Evolutionary conservation across 306 rosid species (phyloP), one percentile per base, ranked within the genome.

Genomic region (Prunus salicina): DNA sequence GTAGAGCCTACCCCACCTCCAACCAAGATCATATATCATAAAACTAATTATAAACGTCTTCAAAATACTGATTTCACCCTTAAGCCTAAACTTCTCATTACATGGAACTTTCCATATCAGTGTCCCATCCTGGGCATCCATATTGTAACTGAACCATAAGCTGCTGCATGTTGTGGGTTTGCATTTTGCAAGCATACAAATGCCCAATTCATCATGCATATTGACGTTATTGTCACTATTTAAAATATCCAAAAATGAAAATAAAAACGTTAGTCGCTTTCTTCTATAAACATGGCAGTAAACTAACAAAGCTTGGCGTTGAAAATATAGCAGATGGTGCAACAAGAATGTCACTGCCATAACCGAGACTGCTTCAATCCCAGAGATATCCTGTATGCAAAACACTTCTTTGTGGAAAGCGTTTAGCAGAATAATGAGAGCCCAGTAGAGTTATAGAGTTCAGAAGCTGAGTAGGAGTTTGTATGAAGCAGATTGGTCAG

Each of bases 121-220:
- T 76, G n/a, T 24, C 18, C 30, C 24, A 41, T 11, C 38, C 57
- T n/a, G 47, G 57, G 22, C 43, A 65, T 24, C 66, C 67, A 58
- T 13, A 27, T 20, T 20, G 61, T 15, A 69, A 30, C 77, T 19
- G 13, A 20, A 56, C 38, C 47, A 67, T 41, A 57, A 45, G 28
- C 24, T 41, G 60, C 53, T 57, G 67, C 52, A 56, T 34, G 46
- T 34, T 72, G 53, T 72, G 75, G 27, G 49, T 13, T 51, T 66
- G 43, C 65, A 43, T 61, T 58, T 73, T 6, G 67, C 56, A 24
- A 73, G 45, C 75, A 12, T 55, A 43, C 8, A n/a, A 13, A 28
- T 70, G 24, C 47, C 78, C 78, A 74, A 47, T 74, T 24, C 69
- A 62, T 13, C 24, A 51, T 43, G 64, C 71, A 64, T 30, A 47